Conservation (phyloP, 306 rosid genomes). For the Abrus pulchellus region DNA sequence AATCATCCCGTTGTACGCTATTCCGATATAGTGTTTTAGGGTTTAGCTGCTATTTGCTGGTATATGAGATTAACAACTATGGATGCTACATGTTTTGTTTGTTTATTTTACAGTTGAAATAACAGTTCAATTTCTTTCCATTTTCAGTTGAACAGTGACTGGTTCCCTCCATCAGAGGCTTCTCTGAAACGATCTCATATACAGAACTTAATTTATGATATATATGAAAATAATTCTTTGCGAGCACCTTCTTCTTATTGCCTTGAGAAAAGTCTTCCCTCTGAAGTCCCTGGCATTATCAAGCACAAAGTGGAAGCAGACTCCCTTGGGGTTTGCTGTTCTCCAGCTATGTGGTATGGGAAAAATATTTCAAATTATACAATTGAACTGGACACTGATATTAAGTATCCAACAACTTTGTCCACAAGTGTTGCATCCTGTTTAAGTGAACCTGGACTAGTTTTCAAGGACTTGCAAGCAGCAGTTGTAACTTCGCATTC, state of each 20-base stretch:
- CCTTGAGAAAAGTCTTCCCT: constrained; percentile 46
- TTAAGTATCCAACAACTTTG: constrained; percentile 42
- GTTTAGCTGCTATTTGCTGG: too few species aligned
- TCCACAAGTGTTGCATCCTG: constrained; percentile 42
- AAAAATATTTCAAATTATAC: constrained; percentile 40
- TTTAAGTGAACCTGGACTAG: constrained; percentile 48
- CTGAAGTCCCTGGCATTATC: constrained; percentile 41
- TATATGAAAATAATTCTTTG: constrained; percentile 54
- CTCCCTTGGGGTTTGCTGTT: constrained; percentile 37
- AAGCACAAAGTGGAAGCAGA: constrained; percentile 46
- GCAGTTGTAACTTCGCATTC: constrained; percentile 44
- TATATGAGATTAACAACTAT: too few species aligned
- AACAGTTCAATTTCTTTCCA: constrained; percentile 34
- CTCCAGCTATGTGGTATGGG: constrained; percentile 37
- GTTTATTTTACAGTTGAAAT: constrained; percentile 28
- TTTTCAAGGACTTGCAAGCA: constrained; percentile 39
- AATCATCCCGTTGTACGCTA: too few species aligned
- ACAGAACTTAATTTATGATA: constrained; percentile 61
- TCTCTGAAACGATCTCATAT: constrained; percentile 69
- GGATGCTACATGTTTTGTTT: constrained; percentile 8
- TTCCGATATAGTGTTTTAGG: too few species aligned
- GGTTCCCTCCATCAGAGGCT: constrained; percentile 82
- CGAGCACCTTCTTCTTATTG: constrained; percentile 47
- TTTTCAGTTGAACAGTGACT: constrained; percentile 65
- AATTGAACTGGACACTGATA: constrained; percentile 49